Conservation (phyloP, 2,329 filamentous ascomycete genomes). For the Stagonosporopsis cucurbitacearum region DNA sequence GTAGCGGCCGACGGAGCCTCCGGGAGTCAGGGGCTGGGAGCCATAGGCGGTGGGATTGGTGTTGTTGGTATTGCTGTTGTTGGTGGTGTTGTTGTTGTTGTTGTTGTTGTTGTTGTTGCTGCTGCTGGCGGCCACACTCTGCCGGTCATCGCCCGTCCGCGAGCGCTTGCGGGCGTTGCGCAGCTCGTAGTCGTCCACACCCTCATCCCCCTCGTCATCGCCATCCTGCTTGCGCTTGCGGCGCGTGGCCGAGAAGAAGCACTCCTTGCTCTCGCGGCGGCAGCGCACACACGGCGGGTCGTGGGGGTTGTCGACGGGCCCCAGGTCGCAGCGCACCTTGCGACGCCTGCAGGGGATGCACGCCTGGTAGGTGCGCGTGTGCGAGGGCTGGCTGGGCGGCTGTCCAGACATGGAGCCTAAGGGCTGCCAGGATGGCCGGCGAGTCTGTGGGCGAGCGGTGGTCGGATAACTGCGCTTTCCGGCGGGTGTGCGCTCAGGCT, state of each 20-base stretch:
- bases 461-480: conserved; percentile 18
- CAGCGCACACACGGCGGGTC: conserved; percentile 94
- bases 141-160: conserved; percentile 55
- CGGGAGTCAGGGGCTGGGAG: conserved; percentile 67
- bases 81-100: too few species aligned
- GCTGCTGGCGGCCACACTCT: conserved; percentile 37
- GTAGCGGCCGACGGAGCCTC: conserved; percentile 68
- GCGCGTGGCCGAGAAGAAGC: conserved; percentile 93
- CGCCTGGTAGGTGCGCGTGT: conserved; percentile 37
- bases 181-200: conserved; percentile 68
- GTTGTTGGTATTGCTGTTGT: too few species aligned
- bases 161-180: conserved; percentile 76
- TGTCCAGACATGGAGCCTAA: too few species aligned
- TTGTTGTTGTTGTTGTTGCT: background rate
- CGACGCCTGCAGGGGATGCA: conserved; percentile 57
- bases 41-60: conserved; percentile 30
- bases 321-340: conserved; percentile 49
- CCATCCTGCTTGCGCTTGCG: conserved; percentile 80
- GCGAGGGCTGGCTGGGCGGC: conserved; percentile 4
- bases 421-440: too few species aligned
- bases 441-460: too few species aligned
- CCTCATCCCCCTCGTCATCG: conserved; percentile 53
- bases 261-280: conserved; percentile 92
- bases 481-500: conserved; percentile 14
- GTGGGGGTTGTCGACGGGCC: conserved; percentile 86